Percentiles rank a stretch among this genome's conserved stretches.
Conservation (phyloP, 1,284 basidiomycete genomes). For the Heterobasidion annosum region DNA sequence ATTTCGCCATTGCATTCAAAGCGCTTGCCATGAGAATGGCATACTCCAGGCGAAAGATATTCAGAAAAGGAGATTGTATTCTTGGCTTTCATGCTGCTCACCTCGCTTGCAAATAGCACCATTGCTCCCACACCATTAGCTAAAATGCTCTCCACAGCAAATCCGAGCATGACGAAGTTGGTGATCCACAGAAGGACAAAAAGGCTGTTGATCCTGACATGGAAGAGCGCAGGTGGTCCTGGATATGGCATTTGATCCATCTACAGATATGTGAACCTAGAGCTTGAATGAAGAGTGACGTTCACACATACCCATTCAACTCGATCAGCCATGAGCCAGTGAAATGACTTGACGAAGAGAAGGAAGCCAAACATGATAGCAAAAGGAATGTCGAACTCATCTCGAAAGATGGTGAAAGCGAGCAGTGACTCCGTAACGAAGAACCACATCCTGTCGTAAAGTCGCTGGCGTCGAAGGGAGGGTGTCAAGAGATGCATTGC, state of each 20-base stretch:
- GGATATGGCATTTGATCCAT: conserved; percentile 96
- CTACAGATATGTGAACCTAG: conserved; percentile 29
- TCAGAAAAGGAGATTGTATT: background rate
- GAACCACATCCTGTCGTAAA: conserved; percentile 96
- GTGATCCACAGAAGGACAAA: conserved; percentile 63
- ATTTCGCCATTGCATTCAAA: conserved; percentile 76
- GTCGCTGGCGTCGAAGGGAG: conserved; percentile 43
- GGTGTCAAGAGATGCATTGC: conserved; percentile 1
- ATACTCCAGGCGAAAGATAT: conserved; percentile 45
- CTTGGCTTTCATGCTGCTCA: conserved; percentile 23
- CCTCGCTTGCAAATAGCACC: conserved; percentile 94
- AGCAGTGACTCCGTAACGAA: conserved; percentile 94
- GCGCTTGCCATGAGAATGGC: conserved; percentile 83
- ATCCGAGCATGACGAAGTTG: conserved; percentile 66
- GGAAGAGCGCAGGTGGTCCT: conserved; percentile 75
- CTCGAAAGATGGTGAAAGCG: conserved; percentile 94
- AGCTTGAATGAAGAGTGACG: background rate
- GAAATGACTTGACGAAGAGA: conserved; percentile 94
- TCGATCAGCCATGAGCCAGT: conserved; percentile 92
- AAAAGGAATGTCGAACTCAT: conserved; percentile 90
- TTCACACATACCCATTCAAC: conserved; percentile 81
- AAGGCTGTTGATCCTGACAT: conserved; percentile 71
- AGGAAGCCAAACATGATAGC: conserved; percentile 88
- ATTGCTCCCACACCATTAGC: conserved; percentile 79
- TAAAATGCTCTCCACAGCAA: conserved; percentile 74